Evolutionary conservation across 2,329 filamentous ascomycete genomes (phyloP), one percentile per base, ranked within the genome.

Genomic region (Colletotrichum orchidophilum): DNA sequence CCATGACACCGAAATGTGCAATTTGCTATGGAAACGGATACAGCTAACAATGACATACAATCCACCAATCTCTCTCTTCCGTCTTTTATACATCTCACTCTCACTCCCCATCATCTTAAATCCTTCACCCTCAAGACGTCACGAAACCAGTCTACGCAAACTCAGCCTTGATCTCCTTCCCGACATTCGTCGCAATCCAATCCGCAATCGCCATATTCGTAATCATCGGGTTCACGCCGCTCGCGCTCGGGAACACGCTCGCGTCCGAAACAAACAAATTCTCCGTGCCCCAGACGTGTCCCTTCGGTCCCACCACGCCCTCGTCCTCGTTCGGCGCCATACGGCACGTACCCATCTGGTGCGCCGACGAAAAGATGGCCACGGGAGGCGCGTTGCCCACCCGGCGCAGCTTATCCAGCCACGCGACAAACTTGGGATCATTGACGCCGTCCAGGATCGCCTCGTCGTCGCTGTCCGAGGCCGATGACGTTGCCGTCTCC

Each of bases 201-300:
- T 93, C 89, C 59, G 90, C 85, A 75, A 93, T 87, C 1, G 89
- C 89, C 93, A 95, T 94, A 68, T 85, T 87, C 13, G 93, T 94
- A 53, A 95, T 84, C 93, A 96, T 95, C 13, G 93, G 93, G 78
- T 95, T 95, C 33, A 95, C 93, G 1, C 93, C 93, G 78, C 90
- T 94, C 12, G 93, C 92, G 67, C 88, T 92, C 1, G 92, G 93
- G 72, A 95, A 93, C 12, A 94, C 90, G 78, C 91, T 94, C 54
- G 92, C 90, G 79, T 96, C 93, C 11, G 91, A 89, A 21, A 95
- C 89, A 77, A 90, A 94, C 75, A 95, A 77, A 0, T 87, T 88
- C 75, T 90, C 82, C 0, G 84, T 86, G 1, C 88, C 92, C 91
- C 92, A 95, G 7, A 94, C 89, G 73, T 79, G 83, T 2, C 90